These are phyloP conservation scores for Rhizopus stolonifer DNA, from an alignment of 371 early-diverging fungal species.

Conservation along the genomic window DNA sequence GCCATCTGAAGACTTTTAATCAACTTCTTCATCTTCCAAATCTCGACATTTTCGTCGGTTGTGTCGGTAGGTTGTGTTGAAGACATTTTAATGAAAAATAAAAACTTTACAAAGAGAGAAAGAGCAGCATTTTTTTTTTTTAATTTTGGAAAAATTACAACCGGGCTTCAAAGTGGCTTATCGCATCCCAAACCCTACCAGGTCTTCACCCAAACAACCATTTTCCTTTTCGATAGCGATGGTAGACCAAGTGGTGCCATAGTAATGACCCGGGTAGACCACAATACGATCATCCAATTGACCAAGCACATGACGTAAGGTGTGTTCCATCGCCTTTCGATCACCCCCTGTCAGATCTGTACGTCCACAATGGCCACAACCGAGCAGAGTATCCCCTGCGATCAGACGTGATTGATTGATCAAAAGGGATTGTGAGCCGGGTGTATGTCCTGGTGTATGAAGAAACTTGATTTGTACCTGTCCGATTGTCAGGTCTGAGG, in stretches of 20 bases:
- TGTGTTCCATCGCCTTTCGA: constrained; percentile 61
- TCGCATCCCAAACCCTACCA: constrained; percentile 47
- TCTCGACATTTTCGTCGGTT: constrained; percentile 82
- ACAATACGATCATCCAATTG: constrained; percentile 65
- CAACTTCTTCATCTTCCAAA: constrained; percentile 98
- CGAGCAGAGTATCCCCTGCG: constrained; percentile 86
- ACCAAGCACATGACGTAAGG: constrained; percentile 61
- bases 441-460: constrained; percentile 91
- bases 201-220: constrained; percentile 52
- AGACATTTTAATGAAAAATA: constrained; percentile 5
- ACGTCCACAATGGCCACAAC: constrained; percentile 71
- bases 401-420: constrained; percentile 75
- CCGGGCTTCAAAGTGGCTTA: background rate
- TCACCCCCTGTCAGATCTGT: constrained; percentile 79
- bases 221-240: constrained; percentile 62
- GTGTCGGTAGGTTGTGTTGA: constrained; percentile 20
- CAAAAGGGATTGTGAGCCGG: constrained; percentile 81
- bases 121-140: constrained; percentile 1
- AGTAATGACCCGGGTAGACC: constrained; percentile 87
- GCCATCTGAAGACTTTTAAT: constrained; percentile 95
- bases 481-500: constrained; percentile 57
- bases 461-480: constrained; percentile 60
- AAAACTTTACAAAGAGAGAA: background rate
- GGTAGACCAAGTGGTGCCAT: constrained; percentile 79
- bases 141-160: background rate